phyloP scores from a whole-genome alignment of 2,329 filamentous ascomycete genomes.

The Helotiales sp. region DNA sequence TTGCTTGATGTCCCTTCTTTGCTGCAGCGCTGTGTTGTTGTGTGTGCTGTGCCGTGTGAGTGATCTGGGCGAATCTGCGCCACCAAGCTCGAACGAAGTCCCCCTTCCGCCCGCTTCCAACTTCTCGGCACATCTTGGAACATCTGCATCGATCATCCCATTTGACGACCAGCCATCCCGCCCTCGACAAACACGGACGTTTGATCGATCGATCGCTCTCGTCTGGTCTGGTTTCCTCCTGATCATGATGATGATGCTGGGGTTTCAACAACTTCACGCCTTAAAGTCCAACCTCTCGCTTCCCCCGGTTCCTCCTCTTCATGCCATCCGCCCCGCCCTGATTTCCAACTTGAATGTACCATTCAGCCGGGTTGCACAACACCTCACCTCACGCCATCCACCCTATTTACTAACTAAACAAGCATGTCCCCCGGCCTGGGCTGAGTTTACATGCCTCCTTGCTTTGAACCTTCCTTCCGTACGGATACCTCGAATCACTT shows the following conservation, averaged over 20 bases:
- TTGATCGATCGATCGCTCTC: too few species aligned
- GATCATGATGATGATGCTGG: background rate
- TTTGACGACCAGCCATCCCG: background rate
- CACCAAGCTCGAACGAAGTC: too few species aligned
- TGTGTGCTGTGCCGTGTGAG: background rate
- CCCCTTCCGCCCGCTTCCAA: background rate
- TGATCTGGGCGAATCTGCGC: background rate
- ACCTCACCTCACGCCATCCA: background rate
- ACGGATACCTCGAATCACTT: background rate
- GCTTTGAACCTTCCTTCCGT: too few species aligned
- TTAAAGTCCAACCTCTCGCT: background rate
- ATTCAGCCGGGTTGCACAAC: background rate
- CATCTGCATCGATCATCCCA: background rate
- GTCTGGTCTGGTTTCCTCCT: too few species aligned
- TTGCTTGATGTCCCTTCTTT: background rate
- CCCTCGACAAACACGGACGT: too few species aligned
- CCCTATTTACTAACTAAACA: background rate
- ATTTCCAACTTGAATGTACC: background rate
- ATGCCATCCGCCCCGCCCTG: background rate
- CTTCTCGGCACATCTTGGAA: slow-evolving; percentile 1
- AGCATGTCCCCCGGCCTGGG: background rate
- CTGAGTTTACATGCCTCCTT: background rate
- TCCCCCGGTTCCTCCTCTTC: background rate
- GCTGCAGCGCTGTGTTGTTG: background rate
- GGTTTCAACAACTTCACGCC: background rate